These are phyloP conservation scores for Microbotryum silenes-acaulis DNA, from an alignment of 1,284 basidiomycete genomes.

Conservation along the genomic window DNA sequence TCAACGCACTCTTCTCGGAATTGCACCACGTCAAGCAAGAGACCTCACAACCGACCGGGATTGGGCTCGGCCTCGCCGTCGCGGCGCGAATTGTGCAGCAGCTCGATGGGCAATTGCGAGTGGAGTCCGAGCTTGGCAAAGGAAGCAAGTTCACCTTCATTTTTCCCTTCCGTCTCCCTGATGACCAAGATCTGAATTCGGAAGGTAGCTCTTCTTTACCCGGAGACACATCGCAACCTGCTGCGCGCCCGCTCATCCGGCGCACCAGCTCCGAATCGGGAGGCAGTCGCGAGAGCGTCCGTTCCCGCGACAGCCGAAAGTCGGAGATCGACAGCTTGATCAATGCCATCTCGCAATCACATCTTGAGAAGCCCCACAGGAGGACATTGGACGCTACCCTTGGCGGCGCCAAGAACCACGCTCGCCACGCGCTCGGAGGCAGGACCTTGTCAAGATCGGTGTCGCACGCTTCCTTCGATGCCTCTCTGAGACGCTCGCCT, in stretches of 20 bases:
- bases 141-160: slow-evolving; percentile 69
- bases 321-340: slow-evolving; percentile 8
- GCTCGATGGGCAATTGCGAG: slow-evolving; percentile 67
- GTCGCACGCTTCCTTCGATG: no score
- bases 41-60: slow-evolving; percentile 3
- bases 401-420: neutral
- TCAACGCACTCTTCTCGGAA: slow-evolving; percentile 39
- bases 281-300: slow-evolving; percentile 3
- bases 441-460: neutral
- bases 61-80: slow-evolving; percentile 68
- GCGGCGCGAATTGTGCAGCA: slow-evolving; percentile 77
- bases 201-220: slow-evolving; percentile 23
- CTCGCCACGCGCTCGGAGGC: neutral
- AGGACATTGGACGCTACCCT: neutral
- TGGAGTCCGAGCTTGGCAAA: slow-evolving; percentile 60
- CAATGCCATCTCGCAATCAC: slow-evolving; percentile 1
- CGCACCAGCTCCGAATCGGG: slow-evolving; percentile 27
- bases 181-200: neutral
- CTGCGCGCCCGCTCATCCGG: slow-evolving; percentile 19
- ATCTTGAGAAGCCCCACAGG: neutral
- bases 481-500: neutral
- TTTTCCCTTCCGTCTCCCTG: slow-evolving; percentile 52
- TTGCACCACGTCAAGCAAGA: slow-evolving; percentile 40
- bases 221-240: slow-evolving; percentile 2
- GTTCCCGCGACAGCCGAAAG: slow-evolving; percentile 1